Percentiles rank a stretch among this genome's conserved stretches.
Evolutionary conservation across 108 stramenopile species (phyloP).

Genomic region (Cyclotella baltica): DNA sequence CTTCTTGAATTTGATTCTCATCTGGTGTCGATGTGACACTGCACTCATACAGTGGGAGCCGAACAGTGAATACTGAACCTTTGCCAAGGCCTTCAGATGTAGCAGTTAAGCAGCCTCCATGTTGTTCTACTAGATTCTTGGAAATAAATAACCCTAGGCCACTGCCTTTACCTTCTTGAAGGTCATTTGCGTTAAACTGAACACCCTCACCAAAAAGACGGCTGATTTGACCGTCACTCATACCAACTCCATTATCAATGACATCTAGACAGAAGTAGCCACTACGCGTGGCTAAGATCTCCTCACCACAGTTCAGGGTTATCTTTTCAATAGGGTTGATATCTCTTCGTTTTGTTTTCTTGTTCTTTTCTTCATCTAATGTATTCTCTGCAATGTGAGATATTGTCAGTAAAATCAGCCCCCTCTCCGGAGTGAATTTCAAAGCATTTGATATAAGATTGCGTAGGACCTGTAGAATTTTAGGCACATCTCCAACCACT

Average conservation of each 20-base stretch:
- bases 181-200: slow-evolving; percentile 72
- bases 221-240: slow-evolving; percentile 55
- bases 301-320: slow-evolving; percentile 12
- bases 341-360: background rate
- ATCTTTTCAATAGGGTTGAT: slow-evolving; percentile 23
- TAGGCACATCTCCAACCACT: slow-evolving; percentile 54
- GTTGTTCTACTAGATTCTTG: slow-evolving; percentile 69
- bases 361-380: too few relatives aligned
- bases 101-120: slow-evolving; percentile 54
- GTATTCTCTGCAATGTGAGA: slow-evolving; percentile 39
- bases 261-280: slow-evolving; percentile 52
- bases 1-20: background rate
- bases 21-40: background rate
- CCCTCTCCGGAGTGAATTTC: slow-evolving; percentile 58
- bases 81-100: slow-evolving; percentile 59
- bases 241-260: slow-evolving; percentile 66
- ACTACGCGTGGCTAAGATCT: slow-evolving; percentile 1
- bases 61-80: slow-evolving; percentile 57
- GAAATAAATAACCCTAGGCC: slow-evolving; percentile 75
- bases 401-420: slow-evolving; percentile 28
- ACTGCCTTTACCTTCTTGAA: slow-evolving; percentile 75
- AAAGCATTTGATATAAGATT: slow-evolving; percentile 72
- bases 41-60: slow-evolving; percentile 52
- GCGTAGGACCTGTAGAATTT: slow-evolving; percentile 55
- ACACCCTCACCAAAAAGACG: slow-evolving; percentile 64